Conservation (phyloP, 1,284 basidiomycete species). For the Neolentinus lepideus region DNA sequence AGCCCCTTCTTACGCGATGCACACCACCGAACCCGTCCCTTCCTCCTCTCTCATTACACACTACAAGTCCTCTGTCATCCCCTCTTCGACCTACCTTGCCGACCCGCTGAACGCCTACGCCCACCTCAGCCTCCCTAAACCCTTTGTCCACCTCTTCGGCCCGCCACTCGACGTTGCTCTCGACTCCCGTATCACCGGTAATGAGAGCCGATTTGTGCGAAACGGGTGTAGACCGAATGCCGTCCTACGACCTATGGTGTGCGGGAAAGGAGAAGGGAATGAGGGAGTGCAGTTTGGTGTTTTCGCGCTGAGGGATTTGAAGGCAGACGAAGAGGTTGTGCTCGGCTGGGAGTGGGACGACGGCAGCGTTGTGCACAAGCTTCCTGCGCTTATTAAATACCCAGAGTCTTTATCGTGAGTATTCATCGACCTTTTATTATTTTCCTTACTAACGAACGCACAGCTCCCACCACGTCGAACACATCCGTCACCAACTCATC, state of each 20-base stretch:
- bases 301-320: slow-evolving; percentile 76
- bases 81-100: slow-evolving; percentile 52
- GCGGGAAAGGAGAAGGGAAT: slow-evolving; percentile 26
- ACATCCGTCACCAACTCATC: slow-evolving; percentile 58
- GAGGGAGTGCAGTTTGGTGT: slow-evolving; percentile 63
- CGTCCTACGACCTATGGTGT: slow-evolving; percentile 74
- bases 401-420: not conserved
- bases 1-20: slow-evolving; percentile 43
- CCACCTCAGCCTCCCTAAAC: slow-evolving; percentile 65
- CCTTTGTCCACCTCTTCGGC: slow-evolving; percentile 76
- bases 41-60: slow-evolving; percentile 45
- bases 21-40: slow-evolving; percentile 42
- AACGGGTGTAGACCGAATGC: slow-evolving; percentile 89
- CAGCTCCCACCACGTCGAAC: slow-evolving; percentile 43
- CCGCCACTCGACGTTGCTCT: slow-evolving; percentile 78
- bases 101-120: slow-evolving; percentile 68
- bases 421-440: not conserved
- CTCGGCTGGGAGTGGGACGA: slow-evolving; percentile 98
- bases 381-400: slow-evolving; percentile 61
- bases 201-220: slow-evolving; percentile 69
- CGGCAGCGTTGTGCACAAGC: slow-evolving; percentile 77
- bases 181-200: slow-evolving; percentile 78
- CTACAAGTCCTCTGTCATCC: slow-evolving; percentile 50
- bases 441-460: not conserved
- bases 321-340: slow-evolving; percentile 81